phyloP scores from a whole-genome alignment of 805 yeast genomes.

The Candida maesae region DNA sequence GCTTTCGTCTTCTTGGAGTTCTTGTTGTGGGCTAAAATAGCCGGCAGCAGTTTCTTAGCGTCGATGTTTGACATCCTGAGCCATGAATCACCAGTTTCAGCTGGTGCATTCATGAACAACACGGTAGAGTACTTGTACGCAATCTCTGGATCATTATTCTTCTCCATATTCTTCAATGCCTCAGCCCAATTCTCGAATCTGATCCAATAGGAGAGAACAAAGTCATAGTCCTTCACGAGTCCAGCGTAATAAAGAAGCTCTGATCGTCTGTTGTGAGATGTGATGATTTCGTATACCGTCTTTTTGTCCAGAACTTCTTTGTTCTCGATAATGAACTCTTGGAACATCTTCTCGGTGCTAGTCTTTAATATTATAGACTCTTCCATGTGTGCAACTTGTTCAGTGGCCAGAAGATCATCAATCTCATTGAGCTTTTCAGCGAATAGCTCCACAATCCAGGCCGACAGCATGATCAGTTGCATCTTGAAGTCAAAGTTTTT shows the following conservation, averaged over 20 bases:
- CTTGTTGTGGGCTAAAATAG: slow-evolving; percentile 66
- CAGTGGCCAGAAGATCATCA: slow-evolving; percentile 31
- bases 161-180: slow-evolving; percentile 55
- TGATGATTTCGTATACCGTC: slow-evolving; percentile 69
- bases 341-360: slow-evolving; percentile 32
- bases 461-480: slow-evolving; percentile 30
- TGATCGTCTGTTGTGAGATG: slow-evolving; percentile 58
- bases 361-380: slow-evolving; percentile 26
- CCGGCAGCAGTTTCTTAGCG: slow-evolving; percentile 66
- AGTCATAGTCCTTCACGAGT: slow-evolving; percentile 61
- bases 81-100: slow-evolving; percentile 76
- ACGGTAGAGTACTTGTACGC: slow-evolving; percentile 69
- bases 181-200: slow-evolving; percentile 69
- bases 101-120: slow-evolving; percentile 63
- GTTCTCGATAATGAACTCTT: slow-evolving; percentile 48
- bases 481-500: slow-evolving; percentile 27
- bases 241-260: slow-evolving; percentile 68
- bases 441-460: slow-evolving; percentile 36
- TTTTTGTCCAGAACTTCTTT: slow-evolving; percentile 52
- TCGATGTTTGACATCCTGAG: slow-evolving; percentile 51
- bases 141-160: slow-evolving; percentile 43
- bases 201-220: slow-evolving; percentile 66
- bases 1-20: slow-evolving; percentile 37
- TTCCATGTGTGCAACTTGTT: slow-evolving; percentile 22
- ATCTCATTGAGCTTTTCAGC: slow-evolving; percentile 31